Evolutionary conservation across 352 stramenopile species (phyloP).

Genomic region (Phytopythium kandeliae): DNA sequence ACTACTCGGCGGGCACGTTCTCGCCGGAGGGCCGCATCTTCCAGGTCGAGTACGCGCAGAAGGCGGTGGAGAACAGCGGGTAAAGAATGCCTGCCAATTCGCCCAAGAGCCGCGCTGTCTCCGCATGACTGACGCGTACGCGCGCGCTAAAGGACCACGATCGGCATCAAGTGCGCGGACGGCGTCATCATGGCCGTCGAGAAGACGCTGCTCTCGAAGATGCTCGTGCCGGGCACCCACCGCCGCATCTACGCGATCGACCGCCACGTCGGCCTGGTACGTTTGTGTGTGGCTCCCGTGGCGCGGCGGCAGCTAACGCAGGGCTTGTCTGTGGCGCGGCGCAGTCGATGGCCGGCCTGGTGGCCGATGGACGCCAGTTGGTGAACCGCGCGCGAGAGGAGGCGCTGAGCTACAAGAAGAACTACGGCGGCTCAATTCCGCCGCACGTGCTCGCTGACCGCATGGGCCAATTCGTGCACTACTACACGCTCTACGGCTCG

Average conservation of each 20-base stretch:
- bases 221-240: conserved; percentile 89
- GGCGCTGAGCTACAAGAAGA: conserved; percentile 94
- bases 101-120: neutral
- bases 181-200: conserved; percentile 97
- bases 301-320: neutral
- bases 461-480: conserved; percentile 97
- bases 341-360: conserved; percentile 91
- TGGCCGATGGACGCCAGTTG: conserved; percentile 95
- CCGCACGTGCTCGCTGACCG: conserved; percentile 92
- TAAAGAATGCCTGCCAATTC: conserved; percentile 11
- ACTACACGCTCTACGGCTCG: conserved; percentile 98
- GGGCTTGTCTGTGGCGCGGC: neutral
- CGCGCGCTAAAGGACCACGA: conserved; percentile 74
- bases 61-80: conserved; percentile 97
- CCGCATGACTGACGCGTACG: too few relatives aligned
- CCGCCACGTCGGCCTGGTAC: conserved; percentile 87
- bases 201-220: conserved; percentile 93
- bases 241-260: conserved; percentile 88
- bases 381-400: conserved; percentile 95
- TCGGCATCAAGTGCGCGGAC: conserved; percentile 97
- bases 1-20: conserved; percentile 92
- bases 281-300: neutral
- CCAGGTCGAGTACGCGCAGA: conserved; percentile 98
- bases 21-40: conserved; percentile 98
- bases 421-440: conserved; percentile 93